A percentile compares a stretch with the other conserved stretches of the same genome.
Conservation (phyloP, 192 early-diverging fungal genomes). For the Umbelopsis vinacea region DNA sequence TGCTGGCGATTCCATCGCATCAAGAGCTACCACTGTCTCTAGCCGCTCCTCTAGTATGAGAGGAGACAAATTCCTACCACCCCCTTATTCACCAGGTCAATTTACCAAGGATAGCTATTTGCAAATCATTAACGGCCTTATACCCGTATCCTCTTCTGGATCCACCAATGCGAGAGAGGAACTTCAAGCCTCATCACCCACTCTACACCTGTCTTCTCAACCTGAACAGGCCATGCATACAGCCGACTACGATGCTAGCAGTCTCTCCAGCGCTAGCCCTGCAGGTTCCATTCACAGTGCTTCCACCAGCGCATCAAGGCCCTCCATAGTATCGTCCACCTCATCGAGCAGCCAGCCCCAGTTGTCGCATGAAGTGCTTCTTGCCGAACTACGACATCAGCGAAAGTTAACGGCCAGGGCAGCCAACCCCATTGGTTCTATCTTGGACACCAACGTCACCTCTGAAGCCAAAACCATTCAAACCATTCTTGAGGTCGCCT, state of each 20-base stretch:
- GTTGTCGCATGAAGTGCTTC: not conserved
- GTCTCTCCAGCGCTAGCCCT: not conserved
- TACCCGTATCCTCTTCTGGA: conserved; percentile 20
- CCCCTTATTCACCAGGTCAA: conserved; percentile 19
- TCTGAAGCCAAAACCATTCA: conserved; percentile 2
- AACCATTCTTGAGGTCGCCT: conserved; percentile 19
- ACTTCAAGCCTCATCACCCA: not conserved
- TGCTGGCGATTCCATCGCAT: conserved; percentile 8
- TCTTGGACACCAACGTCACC: not conserved
- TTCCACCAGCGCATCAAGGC: not conserved
- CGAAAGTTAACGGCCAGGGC: conserved; percentile 2
- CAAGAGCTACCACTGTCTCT: conserved; percentile 11
- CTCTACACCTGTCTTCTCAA: not conserved
- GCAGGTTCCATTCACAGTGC: not conserved
- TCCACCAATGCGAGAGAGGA: conserved; percentile 4
- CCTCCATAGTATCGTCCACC: not conserved
- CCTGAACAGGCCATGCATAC: not conserved
- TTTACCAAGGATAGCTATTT: conserved; percentile 10
- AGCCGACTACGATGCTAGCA: not conserved
- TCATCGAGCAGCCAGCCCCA: not conserved
- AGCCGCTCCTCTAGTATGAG: conserved; percentile 2
- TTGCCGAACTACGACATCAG: conserved; percentile 9
- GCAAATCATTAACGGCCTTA: conserved; percentile 20
- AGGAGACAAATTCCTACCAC: conserved; percentile 17
- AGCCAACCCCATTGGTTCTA: not conserved